phyloP scores from a whole-genome alignment of 805 yeast genomes.

The Metahyphopichia silvanorum region DNA sequence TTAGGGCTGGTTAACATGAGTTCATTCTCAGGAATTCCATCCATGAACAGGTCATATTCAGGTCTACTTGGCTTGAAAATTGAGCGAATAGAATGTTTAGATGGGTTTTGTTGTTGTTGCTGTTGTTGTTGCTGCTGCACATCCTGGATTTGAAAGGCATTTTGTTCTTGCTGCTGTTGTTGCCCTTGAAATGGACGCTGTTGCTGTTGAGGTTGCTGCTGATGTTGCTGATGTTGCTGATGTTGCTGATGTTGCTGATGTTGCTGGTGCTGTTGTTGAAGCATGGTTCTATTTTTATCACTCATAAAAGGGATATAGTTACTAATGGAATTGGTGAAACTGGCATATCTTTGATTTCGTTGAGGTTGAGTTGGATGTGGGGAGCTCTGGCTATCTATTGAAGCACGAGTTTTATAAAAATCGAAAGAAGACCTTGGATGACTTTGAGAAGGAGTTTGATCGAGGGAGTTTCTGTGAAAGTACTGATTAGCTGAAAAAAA shows the following conservation, averaged over 20 bases:
- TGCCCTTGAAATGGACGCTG: conserved; percentile 3
- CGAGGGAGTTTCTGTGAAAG: conserved; percentile 34
- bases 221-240: conserved; percentile 13
- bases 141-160: conserved; percentile 2
- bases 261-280: conserved; percentile 9
- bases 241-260: conserved; percentile 8
- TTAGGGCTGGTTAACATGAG: conserved; percentile 18
- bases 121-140: conserved; percentile 1
- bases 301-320: conserved; percentile 42
- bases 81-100: conserved; percentile 21
- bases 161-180: conserved; percentile 23
- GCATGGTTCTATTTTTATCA: conserved; percentile 18
- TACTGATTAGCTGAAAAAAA: conserved; percentile 43
- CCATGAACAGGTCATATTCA: neutral
- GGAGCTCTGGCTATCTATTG: conserved; percentile 27
- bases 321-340: conserved; percentile 33
- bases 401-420: conserved; percentile 23
- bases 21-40: conserved; percentile 5
- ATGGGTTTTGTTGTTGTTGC: conserved; percentile 6
- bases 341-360: conserved; percentile 21
- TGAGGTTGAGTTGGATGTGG: conserved; percentile 8
- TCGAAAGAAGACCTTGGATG: conserved; percentile 31
- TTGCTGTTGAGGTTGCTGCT: conserved; percentile 5
- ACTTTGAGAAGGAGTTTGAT: conserved; percentile 26
- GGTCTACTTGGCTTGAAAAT: conserved; percentile 19